Base-by-base conservation (phyloP, 73 alveolate species). In the Stentor coeruleus region DNA sequence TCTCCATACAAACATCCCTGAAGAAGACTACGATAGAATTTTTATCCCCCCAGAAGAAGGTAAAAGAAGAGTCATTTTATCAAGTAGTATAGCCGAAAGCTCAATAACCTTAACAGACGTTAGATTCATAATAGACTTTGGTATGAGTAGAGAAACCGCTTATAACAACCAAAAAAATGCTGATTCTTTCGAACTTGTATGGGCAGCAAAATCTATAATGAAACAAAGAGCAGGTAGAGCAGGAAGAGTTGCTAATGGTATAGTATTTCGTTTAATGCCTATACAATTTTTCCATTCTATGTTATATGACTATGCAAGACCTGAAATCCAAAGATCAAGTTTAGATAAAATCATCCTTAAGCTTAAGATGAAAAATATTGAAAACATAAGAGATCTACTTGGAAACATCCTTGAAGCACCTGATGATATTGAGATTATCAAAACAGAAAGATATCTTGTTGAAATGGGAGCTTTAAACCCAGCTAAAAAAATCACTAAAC, bases 41-140 rank as follows among this genome's bases (percentile, higher is more conserved):
- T 35, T 75, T 6, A n/a, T 6, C 28, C 72, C 33, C 35, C 84
- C 81, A 33, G n/a, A 20, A 20, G 77, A 81, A 31, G 82, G 84
- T 35, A 91, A 89, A 85, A 84, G 99, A 76, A 95, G 96, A 84
- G 91, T 97, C 35, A 97, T 97, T 15, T 81, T 97, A 31, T 95
- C 99, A 4, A 97, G 99, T 3, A 97, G 96, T 85, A 96, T 97
- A 3, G 99, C 99, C 35, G 99, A 97, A 88, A 93, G 98, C 79
- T 92, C 98, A 3, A 91, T 97, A 55, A 97, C 99, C 20, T 93
- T 97, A 14, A 96, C 99, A 6, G 98, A 97, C 80, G 92, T 95
- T 57, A 88, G 85, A 81, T 96, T 90, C 60, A 98, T 97, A 31
- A 90, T 97, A 66, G 99, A 97, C 87, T 95, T 97, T 83, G 90